Evolutionary conservation across 108 stramenopile genomes (phyloP), one percentile per base, ranked within the genome.

Genomic region (Cyclotella sp.): DNA sequence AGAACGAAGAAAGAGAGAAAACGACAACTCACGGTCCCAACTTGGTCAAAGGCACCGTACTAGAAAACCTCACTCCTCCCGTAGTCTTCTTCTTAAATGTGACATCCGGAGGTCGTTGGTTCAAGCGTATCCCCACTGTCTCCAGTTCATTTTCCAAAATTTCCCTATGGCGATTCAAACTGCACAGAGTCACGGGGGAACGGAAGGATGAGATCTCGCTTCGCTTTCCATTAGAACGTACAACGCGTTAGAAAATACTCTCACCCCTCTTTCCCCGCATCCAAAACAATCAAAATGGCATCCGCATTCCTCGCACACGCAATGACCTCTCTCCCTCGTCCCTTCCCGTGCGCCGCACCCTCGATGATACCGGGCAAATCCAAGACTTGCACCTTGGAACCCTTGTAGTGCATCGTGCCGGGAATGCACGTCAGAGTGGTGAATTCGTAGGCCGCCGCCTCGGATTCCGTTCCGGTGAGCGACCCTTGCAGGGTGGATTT

Each of bases 301-400:
- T 99, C 98, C 15, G 97, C 93, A 28, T 86, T 86, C 54, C 97
- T 86, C 10, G 99, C 99, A 12, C 97, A 97, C 7, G 99, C 98
- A 73, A 99, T 99, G 13, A 99, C 99, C 85, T 99, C 97, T 26
- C 92, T 84, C 40, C 99, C 99, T 27, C 99, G 86, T 10, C 99
- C 99, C 49, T 95, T 97, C 5, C 99, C 99, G 75, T 97, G 93
- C 0, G 99, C 98, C 7, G 99, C 99, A 28, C 99, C 99, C 75
- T 99, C 99, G 76, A 99, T 99, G 78, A 99, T 99, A 65, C 99
- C 99, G 11, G 99, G 99, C 44, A 99, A 81, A 87, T 99, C 99
- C 54, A 99, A 85, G 29, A 99, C 94, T 85, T 99, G 99, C 16
- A 99, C 93, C 72, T 92, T 96, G 29, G 93, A 91, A 69, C 97